phyloP scores from a whole-genome alignment of 2,329 filamentous ascomycete species.

The Chrysoporthe deuterocubensis region DNA sequence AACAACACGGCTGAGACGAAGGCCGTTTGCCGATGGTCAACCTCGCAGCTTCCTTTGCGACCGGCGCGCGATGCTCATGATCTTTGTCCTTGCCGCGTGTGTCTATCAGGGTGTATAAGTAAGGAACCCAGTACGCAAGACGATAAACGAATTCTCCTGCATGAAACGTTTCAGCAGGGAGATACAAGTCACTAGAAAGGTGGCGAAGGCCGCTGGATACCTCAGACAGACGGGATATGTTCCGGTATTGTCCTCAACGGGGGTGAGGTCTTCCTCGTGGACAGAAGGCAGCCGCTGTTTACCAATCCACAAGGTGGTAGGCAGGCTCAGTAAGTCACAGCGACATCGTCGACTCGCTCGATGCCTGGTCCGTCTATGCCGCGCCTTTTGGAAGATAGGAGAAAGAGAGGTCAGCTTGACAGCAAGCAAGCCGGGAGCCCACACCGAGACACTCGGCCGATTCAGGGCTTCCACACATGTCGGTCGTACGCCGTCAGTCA shows the following conservation, averaged over 20 bases:
- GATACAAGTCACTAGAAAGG: background rate
- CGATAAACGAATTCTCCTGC: background rate
- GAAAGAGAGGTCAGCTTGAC: background rate
- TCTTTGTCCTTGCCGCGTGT: background rate
- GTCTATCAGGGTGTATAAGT: background rate
- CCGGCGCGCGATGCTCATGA: background rate
- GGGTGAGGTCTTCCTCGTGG: background rate
- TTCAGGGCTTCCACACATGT: conserved; percentile 4
- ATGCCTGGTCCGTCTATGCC: background rate
- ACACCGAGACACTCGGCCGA: conserved; percentile 18
- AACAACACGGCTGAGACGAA: background rate
- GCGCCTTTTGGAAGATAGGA: background rate
- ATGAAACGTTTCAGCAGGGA: background rate
- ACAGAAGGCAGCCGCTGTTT: background rate
- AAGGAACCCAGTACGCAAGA: background rate
- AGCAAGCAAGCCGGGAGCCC: background rate
- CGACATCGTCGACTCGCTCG: background rate
- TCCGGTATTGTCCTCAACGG: background rate
- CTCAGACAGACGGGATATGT: background rate
- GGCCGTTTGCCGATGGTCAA: background rate
- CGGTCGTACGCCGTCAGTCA: conserved; percentile 3
- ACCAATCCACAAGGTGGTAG: background rate
- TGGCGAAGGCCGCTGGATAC: background rate
- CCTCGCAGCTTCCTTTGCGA: background rate
- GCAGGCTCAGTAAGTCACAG: background rate